Evolutionary conservation across 306 rosid species (phyloP).

Genomic region (Crotalaria pallida): DNA sequence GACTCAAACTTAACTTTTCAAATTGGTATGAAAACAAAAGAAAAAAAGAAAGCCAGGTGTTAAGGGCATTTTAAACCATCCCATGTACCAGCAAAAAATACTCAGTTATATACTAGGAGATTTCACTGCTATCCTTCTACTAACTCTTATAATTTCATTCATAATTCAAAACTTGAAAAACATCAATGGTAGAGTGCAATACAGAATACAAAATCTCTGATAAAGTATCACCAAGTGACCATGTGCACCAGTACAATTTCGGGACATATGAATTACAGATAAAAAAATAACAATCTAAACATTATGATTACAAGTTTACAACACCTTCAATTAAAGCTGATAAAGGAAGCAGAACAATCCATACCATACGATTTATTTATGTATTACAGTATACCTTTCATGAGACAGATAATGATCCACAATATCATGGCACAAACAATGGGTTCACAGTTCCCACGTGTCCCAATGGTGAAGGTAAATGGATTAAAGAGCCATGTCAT

Average conservation of each 20-base stretch:
- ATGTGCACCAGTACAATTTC: not conserved
- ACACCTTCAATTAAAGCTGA: not conserved
- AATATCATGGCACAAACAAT: slow-evolving; percentile 81
- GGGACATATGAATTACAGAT: not conserved
- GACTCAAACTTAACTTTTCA: too few relatives aligned
- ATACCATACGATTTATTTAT: slow-evolving; percentile 33
- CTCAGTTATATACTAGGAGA: too few relatives aligned
- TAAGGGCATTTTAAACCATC: too few relatives aligned
- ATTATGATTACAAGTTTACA: not conserved
- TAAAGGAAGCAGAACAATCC: slow-evolving; percentile 35
- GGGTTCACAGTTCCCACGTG: slow-evolving; percentile 94
- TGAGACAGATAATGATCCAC: slow-evolving; percentile 76
- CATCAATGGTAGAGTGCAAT: not conserved
- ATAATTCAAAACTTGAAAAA: not conserved
- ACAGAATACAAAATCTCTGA: slow-evolving; percentile 5
- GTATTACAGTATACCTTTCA: slow-evolving; percentile 62
- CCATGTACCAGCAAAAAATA: too few relatives aligned
- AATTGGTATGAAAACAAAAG: too few relatives aligned
- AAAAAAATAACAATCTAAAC: not conserved
- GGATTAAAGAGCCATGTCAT: slow-evolving; percentile 86
- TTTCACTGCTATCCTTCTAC: not conserved
- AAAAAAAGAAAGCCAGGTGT: too few relatives aligned
- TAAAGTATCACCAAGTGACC: not conserved
- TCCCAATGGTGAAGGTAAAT: slow-evolving; percentile 88
- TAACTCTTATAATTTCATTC: not conserved